Base-by-base conservation (phyloP, 2,329 filamentous ascomycete genomes). In the Taxawa tesnikishii region DNA sequence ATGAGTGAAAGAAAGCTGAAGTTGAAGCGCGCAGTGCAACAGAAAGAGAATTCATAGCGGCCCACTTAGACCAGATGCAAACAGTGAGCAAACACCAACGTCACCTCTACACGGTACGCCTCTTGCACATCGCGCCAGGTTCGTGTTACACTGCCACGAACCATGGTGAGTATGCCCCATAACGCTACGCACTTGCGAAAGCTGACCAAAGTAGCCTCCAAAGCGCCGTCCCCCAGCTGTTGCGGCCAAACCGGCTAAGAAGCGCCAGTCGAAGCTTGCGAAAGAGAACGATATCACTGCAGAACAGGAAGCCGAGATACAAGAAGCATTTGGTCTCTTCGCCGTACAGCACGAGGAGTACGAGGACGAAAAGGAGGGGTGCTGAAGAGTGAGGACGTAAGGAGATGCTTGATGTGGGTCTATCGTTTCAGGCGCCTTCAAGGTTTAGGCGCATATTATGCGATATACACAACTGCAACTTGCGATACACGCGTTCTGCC, bases 261-360 rank as follows among this genome's bases (percentile, higher is more conserved):
- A 65, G 34, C 79, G 81, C 40, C 75, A 75, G 49, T 93, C 87
- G 37, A 92, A 85, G 56, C 82, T 94, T 46, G 88, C 88, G 17
- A 88, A 87, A 60, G 84, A 94, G 51, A 77, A 94, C 68, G 79
- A 85, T 55, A 75, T 96, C 50, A 79, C 75, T 10, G 79, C 77
- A 25, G 74, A 79, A 42, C 80, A 94, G 59, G 88, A 96, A 60
- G 70, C 72, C 44, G 85, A 94, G 60, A 94, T 98, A 51, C 77
- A 75, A 48, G 87, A 94, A 56, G 87, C 87, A 10, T 96, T 90
- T 56, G 67, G 72, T 14, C 69, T 96, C 6, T 98, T 96, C 54
- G 64, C 56, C 29, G 34, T 35, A 5, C 36, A 38, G 11, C 43
- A 48, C 9, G 53, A 58, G 28, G 50, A 55, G n/a, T 73, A 53